These are phyloP conservation scores for Globisporangium apiculatum DNA, from an alignment of 352 stramenopile species.

Conservation along the genomic window DNA sequence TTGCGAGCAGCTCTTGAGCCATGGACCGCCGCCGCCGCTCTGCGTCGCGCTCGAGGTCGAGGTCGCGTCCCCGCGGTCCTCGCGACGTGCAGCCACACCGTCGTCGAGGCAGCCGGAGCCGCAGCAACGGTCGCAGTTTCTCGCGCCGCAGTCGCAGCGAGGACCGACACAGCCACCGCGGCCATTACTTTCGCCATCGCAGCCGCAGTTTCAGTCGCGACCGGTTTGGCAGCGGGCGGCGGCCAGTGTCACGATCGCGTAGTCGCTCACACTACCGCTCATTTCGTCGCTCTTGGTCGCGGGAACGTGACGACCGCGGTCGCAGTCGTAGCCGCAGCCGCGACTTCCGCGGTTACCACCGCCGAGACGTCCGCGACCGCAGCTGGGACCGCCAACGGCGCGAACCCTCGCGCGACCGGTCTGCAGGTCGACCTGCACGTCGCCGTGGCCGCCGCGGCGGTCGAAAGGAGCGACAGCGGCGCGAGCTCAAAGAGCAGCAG, in stretches of 20 bases:
- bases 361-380: neutral
- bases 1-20: neutral
- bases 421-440: neutral
- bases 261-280: constrained; percentile 8
- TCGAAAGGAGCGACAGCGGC: constrained; percentile 2
- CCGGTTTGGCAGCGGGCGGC: constrained; percentile 1
- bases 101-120: neutral
- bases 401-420: constrained; percentile 9
- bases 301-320: constrained; percentile 1
- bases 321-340: constrained; percentile 1
- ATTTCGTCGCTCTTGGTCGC: constrained; percentile 6
- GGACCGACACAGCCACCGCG: constrained; percentile 3
- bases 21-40: constrained; percentile 1
- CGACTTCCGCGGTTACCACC: neutral
- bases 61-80: neutral
- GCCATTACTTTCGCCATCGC: constrained; percentile 1
- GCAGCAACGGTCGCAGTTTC: neutral
- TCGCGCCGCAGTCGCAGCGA: constrained; percentile 3
- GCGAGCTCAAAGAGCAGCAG: constrained; percentile 2
- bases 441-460: constrained; percentile 1
- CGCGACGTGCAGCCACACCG: too few species aligned
- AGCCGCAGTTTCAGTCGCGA: constrained; percentile 8
- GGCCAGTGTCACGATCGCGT: constrained; percentile 1
- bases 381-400: constrained; percentile 3
- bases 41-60: neutral